Conservation (phyloP, 2,329 filamentous ascomycete species). For the Penicillium rolfsii region DNA sequence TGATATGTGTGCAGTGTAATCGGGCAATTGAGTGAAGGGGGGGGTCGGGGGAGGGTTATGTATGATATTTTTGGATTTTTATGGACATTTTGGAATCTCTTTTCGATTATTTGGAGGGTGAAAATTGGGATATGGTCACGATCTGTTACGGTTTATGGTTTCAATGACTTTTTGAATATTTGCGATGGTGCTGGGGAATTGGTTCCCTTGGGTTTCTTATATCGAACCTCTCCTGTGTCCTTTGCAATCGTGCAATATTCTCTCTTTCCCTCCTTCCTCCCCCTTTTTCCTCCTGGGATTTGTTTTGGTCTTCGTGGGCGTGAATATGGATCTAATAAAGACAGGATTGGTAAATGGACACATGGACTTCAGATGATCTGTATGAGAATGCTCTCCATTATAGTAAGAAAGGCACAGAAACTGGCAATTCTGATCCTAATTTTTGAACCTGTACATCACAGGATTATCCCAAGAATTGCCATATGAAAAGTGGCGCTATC, state of each 20-base stretch:
- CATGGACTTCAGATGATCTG: not conserved
- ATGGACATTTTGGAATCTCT: not conserved
- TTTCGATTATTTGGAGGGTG: not conserved
- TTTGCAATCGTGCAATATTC: no score
- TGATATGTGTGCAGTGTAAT: slow-evolving; percentile 64
- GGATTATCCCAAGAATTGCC: not conserved
- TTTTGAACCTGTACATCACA: not conserved
- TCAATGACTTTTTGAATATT: not conserved
- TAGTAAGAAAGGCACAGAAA: not conserved
- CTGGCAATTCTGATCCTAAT: not conserved
- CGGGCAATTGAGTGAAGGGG: slow-evolving; percentile 32
- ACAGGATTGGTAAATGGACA: not conserved
- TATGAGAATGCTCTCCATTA: not conserved
- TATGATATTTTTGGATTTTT: not conserved
- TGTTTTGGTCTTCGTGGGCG: not conserved
- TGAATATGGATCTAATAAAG: not conserved
- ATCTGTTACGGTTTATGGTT: not conserved
- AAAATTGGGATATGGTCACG: not conserved
- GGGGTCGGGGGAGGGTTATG: not conserved
- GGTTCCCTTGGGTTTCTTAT: not conserved
- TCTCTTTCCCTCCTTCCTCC: no score
- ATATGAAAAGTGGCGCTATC: not conserved
- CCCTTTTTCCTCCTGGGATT: not conserved
- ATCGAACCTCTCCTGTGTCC: not conserved
- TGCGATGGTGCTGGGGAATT: slow-evolving; percentile 1